Evolutionary conservation across 2,329 filamentous ascomycete species (phyloP), one percentile per base, ranked within the genome.

Genomic region (Stagonosporopsis tanaceti): DNA sequence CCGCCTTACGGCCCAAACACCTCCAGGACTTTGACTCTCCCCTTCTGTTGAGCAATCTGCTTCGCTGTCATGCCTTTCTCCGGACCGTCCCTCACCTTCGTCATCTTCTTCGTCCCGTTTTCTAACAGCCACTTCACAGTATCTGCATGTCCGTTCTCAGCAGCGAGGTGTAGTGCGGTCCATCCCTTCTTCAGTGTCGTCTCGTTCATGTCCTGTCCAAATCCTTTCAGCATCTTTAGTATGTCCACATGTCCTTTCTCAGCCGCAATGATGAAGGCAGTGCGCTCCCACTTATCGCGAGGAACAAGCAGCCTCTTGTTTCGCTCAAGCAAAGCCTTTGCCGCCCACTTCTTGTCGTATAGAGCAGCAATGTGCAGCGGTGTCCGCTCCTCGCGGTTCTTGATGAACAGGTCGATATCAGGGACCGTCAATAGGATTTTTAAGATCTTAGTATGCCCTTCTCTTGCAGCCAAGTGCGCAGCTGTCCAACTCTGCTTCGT

Each of bases 401-500:
- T 63, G 22, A 65, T 59, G 12, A 50, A 54, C 3, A 65, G 35
- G 25, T 67, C 50, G 4, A 65, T 53, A 5, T 53, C 62, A 12
- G 51, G 47, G 1, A 45, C 60, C 11, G 62, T 63, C 17, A 62
- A 27, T 1, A 67, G 47, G 11, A 53, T 59, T n/a, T 52, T 61
- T 39, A 67, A 11, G 5, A 67, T 61, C 47, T 53, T 59, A 2
- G 41, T 58, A 24, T 62, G 60, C 12, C 59, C 62, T 34, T 64
- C 48, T 28, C 53, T 44, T n/a, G 60, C 61, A 17, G 62, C 64
- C 6, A 67, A 34, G 44, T 67, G 62, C 30, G 53, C 53, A 28
- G 62, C 64, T 12, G 64, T 66, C 62, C 62, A 66, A 12, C 50
- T 53, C 20, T 50, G 51, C 9, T 53, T 58, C 20, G 61, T 62